Evolutionary conservation across 2,329 filamentous ascomycete species (phyloP).

Genomic region (Acrocalymma vagum): DNA sequence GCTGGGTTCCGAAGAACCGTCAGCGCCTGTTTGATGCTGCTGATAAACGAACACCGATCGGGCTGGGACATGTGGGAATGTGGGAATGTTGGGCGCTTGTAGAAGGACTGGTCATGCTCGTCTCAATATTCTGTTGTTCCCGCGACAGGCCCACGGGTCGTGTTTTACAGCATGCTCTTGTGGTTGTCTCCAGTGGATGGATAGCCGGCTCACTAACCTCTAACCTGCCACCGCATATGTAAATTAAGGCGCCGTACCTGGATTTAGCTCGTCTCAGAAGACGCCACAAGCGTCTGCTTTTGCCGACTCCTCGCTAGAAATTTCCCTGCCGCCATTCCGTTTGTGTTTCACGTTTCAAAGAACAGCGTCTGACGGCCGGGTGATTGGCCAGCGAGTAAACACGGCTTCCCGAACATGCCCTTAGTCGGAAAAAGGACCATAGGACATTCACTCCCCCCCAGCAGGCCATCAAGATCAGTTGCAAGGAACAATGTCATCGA

Average conservation of each 20-base stretch:
- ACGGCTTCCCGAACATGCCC: no score
- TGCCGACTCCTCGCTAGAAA: constrained; percentile 26
- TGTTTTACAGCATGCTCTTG: constrained; percentile 17
- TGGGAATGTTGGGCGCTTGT: constrained; percentile 10
- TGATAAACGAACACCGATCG: no score
- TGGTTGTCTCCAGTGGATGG: constrained; percentile 7
- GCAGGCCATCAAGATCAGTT: constrained; percentile 27
- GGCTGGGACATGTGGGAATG: no score
- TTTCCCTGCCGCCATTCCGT: constrained; percentile 16
- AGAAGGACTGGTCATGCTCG: constrained; percentile 6
- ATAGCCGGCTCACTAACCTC: constrained; percentile 9
- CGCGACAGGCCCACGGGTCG: constrained; percentile 12
- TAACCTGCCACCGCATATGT: constrained; percentile 10
- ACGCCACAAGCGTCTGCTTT: constrained; percentile 37
- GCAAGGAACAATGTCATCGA: constrained; percentile 37
- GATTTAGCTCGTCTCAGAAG: constrained; percentile 34
- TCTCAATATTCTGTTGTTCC: no score
- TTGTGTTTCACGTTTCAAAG: constrained; percentile 42
- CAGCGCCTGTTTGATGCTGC: no score
- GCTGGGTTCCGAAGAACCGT: no score
- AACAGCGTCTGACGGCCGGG: constrained; percentile 14
- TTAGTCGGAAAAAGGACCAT: no score
- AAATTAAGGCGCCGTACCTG: constrained; percentile 42
- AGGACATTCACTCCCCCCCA: constrained; percentile 18
- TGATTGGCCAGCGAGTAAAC: no score